These are phyloP conservation scores for Thelonectria blattea DNA, from an alignment of 2,329 filamentous ascomycete species.

Conservation along the genomic window DNA sequence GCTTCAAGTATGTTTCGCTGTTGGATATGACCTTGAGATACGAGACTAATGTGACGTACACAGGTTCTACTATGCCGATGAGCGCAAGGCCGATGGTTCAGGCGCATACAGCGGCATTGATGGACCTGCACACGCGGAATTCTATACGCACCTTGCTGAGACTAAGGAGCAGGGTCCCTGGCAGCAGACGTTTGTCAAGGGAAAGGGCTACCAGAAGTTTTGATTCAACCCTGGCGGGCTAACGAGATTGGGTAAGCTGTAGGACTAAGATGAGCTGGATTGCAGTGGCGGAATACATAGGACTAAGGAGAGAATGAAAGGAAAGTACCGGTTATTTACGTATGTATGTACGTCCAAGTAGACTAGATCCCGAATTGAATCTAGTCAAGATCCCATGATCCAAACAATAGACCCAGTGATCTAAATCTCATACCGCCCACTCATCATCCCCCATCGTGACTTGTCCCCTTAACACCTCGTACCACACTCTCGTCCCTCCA, in stretches of 20 bases:
- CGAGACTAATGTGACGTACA: background rate
- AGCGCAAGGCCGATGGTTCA: constrained; percentile 50
- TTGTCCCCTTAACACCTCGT: too few species aligned
- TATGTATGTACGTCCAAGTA: too few species aligned
- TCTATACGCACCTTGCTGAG: constrained; percentile 50
- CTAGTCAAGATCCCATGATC: too few species aligned
- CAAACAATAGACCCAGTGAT: too few species aligned
- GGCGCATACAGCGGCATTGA: constrained; percentile 39
- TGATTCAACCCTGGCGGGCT: background rate
- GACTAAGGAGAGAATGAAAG: too few species aligned
- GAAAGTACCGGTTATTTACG: too few species aligned
- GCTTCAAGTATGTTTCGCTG: constrained; percentile 40
- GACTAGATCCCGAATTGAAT: too few species aligned
- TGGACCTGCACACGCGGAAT: constrained; percentile 49
- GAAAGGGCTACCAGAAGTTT: constrained; percentile 47
- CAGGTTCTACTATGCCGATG: constrained; percentile 61
- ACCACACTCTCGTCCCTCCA: too few species aligned
- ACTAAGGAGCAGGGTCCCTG: constrained; percentile 51
- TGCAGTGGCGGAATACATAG: too few species aligned
- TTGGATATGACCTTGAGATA: rapidly evolving
- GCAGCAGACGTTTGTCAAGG: constrained; percentile 52
- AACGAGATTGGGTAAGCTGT: background rate
- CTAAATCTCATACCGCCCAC: background rate
- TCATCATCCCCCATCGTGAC: background rate
- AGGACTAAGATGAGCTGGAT: too few species aligned